Evolutionary conservation across 441 rosid species (phyloP).

Genomic region (Croton setiger): DNA sequence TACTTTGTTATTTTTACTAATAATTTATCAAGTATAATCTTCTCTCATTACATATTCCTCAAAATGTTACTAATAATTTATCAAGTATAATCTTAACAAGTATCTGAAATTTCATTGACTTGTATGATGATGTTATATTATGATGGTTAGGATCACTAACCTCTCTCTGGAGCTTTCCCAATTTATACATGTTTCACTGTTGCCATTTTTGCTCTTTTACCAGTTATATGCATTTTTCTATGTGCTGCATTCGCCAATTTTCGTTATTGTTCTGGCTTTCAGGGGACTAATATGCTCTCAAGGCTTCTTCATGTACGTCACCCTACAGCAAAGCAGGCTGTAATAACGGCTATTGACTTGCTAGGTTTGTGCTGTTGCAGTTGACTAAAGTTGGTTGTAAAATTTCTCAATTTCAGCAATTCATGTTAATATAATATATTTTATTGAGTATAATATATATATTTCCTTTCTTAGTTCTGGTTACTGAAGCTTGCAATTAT

Average conservation of each 20-base stretch:
- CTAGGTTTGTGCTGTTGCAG: conserved; percentile 57
- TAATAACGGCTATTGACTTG: conserved; percentile 95
- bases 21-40: background rate
- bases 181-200: background rate
- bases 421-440: background rate
- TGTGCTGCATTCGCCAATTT: conserved; percentile 15
- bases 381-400: background rate
- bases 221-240: background rate
- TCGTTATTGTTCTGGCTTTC: conserved; percentile 35
- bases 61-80: background rate
- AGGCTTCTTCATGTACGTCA: conserved; percentile 95
- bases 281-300: conserved; percentile 99
- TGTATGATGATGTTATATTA: background rate
- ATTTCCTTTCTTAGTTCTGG: background rate
- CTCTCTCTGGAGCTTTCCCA: background rate
- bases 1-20: background rate
- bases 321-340: conserved; percentile 98
- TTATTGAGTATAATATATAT: background rate
- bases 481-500: background rate
- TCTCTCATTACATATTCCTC: background rate
- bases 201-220: conserved; percentile 17
- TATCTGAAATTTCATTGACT: background rate
- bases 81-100: background rate
- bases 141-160: background rate
- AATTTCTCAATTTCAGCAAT: background rate